Evolutionary conservation across 2,329 filamentous ascomycete genomes (phyloP), one percentile per base, ranked within the genome.

Genomic region (Pseudovirgaria hyperparasitica): DNA sequence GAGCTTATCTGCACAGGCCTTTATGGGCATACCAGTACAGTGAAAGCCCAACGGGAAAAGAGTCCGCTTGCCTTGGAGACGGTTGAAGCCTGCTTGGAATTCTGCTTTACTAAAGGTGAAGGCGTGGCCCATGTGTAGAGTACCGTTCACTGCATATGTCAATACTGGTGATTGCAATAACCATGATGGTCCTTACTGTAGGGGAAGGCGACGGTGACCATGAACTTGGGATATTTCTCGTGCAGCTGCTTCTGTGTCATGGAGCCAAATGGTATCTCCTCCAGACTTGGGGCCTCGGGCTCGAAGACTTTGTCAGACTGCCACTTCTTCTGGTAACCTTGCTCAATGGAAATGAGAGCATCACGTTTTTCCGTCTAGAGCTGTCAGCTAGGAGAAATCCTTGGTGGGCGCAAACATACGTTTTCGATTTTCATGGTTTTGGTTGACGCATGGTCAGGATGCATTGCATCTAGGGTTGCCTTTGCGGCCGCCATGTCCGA

Each of bases 11-110:
- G 90, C 85, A 46, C 82, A 92, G 5, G 90, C 86, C 60, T 94
- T 94, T 65, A 98, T 98, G 6, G 50, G 46, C 78, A 98, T 92
- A 43, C 90, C 90, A 0, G 87, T 96, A 60, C 80, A 84, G 65
- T 98, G 90, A 63, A 85, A 98, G 17, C 87, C 90, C 48, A 90
- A 77, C 31, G 90, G 90, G 53, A 90, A 94, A 28, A 96, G 65
- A 31, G 77, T 68, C 28, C 78, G 70, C 64, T 87, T 87, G 47
- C 90, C 90, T 53, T 85, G 73, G 82, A 96, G 92, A 30, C 87
- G 70, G 24, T 80, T 77, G 49, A 84, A 86, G 22, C 87, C 84
- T 14, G 79, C 72, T 31, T 76, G 77, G 55, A 96, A 98, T 58
- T 98, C 90, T 43, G 93, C 75, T 59, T 98, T 98, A 48, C 72